These are phyloP conservation scores for Colletotrichum sp. DNA, from an alignment of 2,329 filamentous ascomycete species.

Conservation along the genomic window DNA sequence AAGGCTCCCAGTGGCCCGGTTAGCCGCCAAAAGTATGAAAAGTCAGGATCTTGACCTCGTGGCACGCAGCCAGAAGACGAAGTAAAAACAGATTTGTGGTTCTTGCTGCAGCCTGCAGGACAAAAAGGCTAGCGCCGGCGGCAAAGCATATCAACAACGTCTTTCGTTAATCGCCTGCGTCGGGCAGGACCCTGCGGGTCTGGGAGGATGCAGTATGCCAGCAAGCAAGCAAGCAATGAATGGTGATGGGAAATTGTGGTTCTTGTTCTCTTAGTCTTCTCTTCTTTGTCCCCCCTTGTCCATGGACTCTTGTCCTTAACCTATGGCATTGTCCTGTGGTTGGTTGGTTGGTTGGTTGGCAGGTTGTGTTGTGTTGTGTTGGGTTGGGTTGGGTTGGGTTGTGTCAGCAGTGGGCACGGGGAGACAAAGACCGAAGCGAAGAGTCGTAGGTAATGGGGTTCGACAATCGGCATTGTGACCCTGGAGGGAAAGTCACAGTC, in stretches of 20 bases:
- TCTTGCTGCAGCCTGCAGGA: neutral
- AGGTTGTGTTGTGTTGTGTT: neutral
- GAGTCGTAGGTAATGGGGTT: neutral
- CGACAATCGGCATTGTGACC: neutral
- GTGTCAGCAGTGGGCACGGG: neutral
- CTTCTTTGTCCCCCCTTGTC: neutral
- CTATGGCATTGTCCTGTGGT: neutral
- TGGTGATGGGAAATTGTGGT: neutral
- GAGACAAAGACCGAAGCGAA: neutral
- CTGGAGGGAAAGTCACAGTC: neutral
- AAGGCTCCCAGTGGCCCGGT: neutral
- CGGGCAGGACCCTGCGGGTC: neutral
- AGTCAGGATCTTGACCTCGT: neutral
- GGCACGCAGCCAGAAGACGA: neutral
- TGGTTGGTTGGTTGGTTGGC: neutral
- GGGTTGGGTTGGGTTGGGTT: neutral
- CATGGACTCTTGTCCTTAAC: neutral
- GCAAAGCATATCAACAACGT: neutral
- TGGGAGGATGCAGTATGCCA: neutral
- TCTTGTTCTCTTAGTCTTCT: neutral
- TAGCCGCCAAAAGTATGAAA: neutral
- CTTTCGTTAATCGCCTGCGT: neutral
- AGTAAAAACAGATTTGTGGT: neutral
- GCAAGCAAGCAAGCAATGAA: neutral
- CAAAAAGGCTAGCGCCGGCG: neutral